These are phyloP conservation scores for Zygosaccharomyces sapae DNA, from an alignment of 1,139 yeast species.

Conservation along the genomic window DNA sequence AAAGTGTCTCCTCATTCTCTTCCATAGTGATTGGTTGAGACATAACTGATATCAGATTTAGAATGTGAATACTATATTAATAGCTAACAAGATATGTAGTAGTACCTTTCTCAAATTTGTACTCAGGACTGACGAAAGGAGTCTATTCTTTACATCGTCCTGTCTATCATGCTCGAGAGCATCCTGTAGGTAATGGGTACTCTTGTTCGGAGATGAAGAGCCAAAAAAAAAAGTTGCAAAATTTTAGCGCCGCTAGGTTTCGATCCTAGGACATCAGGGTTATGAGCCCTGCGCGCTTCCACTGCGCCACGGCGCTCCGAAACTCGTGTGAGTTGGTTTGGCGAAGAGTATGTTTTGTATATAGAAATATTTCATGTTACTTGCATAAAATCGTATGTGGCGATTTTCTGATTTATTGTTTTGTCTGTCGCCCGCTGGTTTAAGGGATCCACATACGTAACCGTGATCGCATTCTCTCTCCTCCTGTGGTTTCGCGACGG, in stretches of 20 bases:
- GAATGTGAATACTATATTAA: neutral
- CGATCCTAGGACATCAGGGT: conserved; percentile 99
- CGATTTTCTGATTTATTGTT: no score
- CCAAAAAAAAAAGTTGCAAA: conserved; percentile 12
- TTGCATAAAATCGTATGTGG: no score
- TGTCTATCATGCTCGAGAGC: no score
- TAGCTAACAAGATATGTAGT: neutral
- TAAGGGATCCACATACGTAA: no score
- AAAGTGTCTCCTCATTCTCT: conserved; percentile 5
- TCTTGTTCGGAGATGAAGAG: neutral
- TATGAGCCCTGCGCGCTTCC: conserved; percentile 99
- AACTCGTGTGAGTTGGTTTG: no score
- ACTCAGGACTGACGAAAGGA: no score
- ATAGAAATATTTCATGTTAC: no score
- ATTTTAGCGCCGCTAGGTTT: conserved; percentile 93
- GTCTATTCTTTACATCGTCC: no score
- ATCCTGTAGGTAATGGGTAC: neutral
- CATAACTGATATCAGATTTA: neutral
- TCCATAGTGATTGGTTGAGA: conserved; percentile 10
- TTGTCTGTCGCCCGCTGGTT: no score
- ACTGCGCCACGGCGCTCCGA: conserved; percentile 88
- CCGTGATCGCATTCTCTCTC: no score
- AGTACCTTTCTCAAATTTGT: neutral
- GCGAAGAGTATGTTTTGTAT: no score
- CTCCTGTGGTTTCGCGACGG: no score